A percentile compares a stretch with the other conserved stretches of the same genome.
Conservation (phyloP, 768 basidiomycete genomes). For the Kwoniella heveanensis region DNA sequence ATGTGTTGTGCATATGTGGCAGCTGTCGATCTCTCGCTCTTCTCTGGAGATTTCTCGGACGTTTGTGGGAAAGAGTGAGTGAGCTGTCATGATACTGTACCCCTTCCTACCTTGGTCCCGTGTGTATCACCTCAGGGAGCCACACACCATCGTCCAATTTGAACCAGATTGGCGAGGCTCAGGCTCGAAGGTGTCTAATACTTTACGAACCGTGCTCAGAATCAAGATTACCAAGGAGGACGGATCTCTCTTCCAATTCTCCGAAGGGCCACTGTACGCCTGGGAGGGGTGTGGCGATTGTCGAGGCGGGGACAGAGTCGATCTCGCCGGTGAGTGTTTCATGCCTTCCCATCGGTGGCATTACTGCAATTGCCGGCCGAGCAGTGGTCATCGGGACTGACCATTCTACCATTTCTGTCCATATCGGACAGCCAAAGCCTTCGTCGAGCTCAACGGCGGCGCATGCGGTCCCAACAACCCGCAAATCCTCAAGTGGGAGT, state of each 20-base stretch:
- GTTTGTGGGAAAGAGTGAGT: slow-evolving; percentile 22
- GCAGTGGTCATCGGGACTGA: too few species aligned
- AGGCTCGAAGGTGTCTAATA: not conserved
- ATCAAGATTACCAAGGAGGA: slow-evolving; percentile 12
- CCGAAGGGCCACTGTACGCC: slow-evolving; percentile 15
- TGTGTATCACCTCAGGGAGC: too few species aligned
- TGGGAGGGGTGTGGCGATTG: slow-evolving; percentile 17
- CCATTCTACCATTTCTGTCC: too few species aligned
- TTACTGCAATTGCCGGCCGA: too few species aligned
- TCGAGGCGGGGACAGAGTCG: not conserved
- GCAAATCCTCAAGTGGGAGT: not conserved
- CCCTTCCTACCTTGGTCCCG: too few species aligned
- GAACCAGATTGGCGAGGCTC: too few species aligned
- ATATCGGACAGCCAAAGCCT: slow-evolving; percentile 8
- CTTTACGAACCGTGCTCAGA: too few species aligned
- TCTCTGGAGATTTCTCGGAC: slow-evolving; percentile 1
- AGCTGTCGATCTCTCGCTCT: slow-evolving; percentile 6
- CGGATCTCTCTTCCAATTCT: slow-evolving; percentile 6
- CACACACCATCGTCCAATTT: too few species aligned
- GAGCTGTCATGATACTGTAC: too few species aligned
- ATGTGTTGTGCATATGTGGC: not conserved
- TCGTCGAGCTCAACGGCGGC: slow-evolving; percentile 5
- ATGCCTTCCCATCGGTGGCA: too few species aligned
- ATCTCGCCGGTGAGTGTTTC: slow-evolving; percentile 19
- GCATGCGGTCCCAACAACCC: not conserved